Evolutionary conservation across 2,329 filamentous ascomycete species (phyloP), one percentile per base, ranked within the genome.

Genomic region (Neofusicoccum laricinum): DNA sequence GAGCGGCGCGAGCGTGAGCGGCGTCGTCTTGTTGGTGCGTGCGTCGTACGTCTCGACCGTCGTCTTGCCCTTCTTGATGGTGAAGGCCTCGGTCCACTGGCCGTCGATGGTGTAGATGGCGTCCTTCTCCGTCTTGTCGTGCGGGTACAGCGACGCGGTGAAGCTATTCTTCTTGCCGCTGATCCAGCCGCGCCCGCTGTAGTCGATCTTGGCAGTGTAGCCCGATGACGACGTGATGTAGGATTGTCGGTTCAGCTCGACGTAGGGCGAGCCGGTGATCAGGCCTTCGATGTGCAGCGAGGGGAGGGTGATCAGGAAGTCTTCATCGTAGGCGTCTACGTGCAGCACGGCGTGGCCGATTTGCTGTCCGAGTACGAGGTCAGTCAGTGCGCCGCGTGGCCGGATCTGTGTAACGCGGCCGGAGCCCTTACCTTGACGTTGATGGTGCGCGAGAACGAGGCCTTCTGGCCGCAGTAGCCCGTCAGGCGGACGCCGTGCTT

Each of bases 391-490:
- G 38, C 17, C 30, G 12, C 15, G 30, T 34, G 8, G 12, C 32
- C 21, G 34, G 48, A 63, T 25, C 21, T n/a, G 36, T 46, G 17
- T 14, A 15, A 21, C 30, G 21, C 25, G 21, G 36, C 14, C n/a
- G 43, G 15, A 10, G 36, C 8, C 51, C 70, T 15, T 40, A 77
- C 76, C 71, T 96, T 97, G 74, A 99, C 90, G 72, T 94, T 90
- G 77, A 98, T 97, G 49, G 94, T 97, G 70, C 90, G 89, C 67
- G 90, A 91, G 79, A 99, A 97, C 15, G 92, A 96, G 3, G 94
- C 93, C 78, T 97, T 98, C 75, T 98, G 95, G 15, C 91, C 94
- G 73, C 98, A 97, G 81, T 97, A 97, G 61, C 94, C 94, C 80
- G 88, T 83, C 21, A 89, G 76, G 71, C 84, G 78, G 57, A 98